Conservation (phyloP, 1,139 yeast species). For the Saccharomycopsis crataegensis region DNA sequence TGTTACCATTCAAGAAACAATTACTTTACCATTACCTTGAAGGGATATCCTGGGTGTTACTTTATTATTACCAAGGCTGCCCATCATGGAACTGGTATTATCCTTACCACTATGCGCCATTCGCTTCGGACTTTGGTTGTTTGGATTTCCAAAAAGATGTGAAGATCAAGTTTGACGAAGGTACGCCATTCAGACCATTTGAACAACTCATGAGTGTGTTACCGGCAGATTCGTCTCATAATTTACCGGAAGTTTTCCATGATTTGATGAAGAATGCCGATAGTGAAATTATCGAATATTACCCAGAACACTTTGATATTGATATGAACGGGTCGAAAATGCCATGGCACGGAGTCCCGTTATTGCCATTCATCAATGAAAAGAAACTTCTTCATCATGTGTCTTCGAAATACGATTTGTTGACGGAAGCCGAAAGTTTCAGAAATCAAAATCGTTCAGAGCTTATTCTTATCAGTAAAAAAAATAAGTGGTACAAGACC, state of each 20-base stretch:
- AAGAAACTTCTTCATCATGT: conserved; percentile 62
- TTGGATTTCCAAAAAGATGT: conserved; percentile 39
- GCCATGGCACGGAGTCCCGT: conserved; percentile 94
- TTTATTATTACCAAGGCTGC: conserved; percentile 95
- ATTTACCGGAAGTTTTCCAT: conserved; percentile 76
- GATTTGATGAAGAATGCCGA: conserved; percentile 74
- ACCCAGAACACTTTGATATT: conserved; percentile 80
- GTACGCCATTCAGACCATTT: conserved; percentile 83
- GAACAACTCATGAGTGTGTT: conserved; percentile 97
- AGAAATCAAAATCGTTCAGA: conserved; percentile 66
- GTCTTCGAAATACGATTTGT: conserved; percentile 50
- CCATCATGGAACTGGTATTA: conserved; percentile 99
- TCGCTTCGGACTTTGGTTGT: conserved; percentile 77
- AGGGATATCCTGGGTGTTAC: conserved; percentile 91
- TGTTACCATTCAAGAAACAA: conserved; percentile 45
- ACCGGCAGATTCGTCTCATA: conserved; percentile 95
- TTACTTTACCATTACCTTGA: conserved; percentile 76
- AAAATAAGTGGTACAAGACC: conserved; percentile 40
- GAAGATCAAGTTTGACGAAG: conserved; percentile 56
- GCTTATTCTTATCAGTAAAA: conserved; percentile 50
- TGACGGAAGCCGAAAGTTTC: conserved; percentile 60
- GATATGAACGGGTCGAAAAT: conserved; percentile 94
- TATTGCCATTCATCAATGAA: conserved; percentile 87
- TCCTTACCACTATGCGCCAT: conserved; percentile 97
- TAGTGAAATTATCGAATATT: conserved; percentile 84